phyloP scores from a whole-genome alignment of 1,284 basidiomycete species.

The Afroboletus lepidellus region DNA sequence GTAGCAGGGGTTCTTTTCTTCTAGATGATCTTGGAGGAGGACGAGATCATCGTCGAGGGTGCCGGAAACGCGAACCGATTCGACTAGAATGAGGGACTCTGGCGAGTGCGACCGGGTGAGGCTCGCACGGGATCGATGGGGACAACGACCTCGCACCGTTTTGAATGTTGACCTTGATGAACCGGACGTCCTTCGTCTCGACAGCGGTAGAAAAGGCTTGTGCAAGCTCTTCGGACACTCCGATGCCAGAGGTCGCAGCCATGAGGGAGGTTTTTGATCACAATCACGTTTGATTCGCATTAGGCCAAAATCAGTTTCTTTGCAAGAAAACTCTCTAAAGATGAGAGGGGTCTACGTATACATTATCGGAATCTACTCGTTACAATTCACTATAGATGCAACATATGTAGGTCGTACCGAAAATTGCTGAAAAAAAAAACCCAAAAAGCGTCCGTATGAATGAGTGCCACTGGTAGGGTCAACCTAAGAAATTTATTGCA shows the following conservation, averaged over 20 bases:
- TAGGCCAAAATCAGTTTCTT: neutral
- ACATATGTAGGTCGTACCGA: conserved; percentile 31
- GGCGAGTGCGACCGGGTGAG: conserved; percentile 26
- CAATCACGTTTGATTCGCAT: neutral
- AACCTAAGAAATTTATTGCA: conserved; percentile 19
- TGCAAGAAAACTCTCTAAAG: conserved; percentile 17
- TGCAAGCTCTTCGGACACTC: conserved; percentile 50
- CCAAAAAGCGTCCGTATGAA: conserved; percentile 21
- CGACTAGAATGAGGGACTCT: conserved; percentile 68
- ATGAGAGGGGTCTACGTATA: conserved; percentile 32
- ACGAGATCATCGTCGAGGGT: conserved; percentile 60
- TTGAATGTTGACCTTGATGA: conserved; percentile 71
- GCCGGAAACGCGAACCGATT: conserved; percentile 44
- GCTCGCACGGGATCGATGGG: conserved; percentile 21
- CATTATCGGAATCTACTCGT: conserved; percentile 32
- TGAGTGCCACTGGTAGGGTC: conserved; percentile 3
- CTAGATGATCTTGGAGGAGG: conserved; percentile 54
- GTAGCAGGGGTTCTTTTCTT: conserved; percentile 67
- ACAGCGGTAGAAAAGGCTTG: conserved; percentile 57
- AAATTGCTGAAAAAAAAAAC: conserved; percentile 15
- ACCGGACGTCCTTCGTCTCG: conserved; percentile 50
- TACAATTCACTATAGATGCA: conserved; percentile 37
- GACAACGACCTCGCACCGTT: conserved; percentile 52
- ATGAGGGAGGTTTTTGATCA: no score
- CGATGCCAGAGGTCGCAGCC: conserved; percentile 70